A percentile compares a stretch with the other conserved stretches of the same genome.
Conservation (phyloP, 2,329 filamentous ascomycete species). For the Neurospora crassa region DNA sequence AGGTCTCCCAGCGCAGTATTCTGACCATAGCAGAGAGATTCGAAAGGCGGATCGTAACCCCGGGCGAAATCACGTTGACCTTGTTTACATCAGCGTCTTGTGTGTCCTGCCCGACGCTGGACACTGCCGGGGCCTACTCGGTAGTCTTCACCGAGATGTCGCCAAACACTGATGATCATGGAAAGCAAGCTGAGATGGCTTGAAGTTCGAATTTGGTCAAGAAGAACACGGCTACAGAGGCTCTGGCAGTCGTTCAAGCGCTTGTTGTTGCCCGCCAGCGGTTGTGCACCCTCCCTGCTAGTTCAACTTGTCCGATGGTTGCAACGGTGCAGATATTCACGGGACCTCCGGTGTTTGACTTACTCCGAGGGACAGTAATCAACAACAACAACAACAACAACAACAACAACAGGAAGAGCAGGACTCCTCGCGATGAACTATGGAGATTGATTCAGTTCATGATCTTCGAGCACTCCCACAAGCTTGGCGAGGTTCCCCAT, state of each 20-base stretch:
- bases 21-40: background rate
- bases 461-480: background rate
- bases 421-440: background rate
- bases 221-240: rapidly evolving
- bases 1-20: background rate
- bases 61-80: background rate
- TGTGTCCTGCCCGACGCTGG: background rate
- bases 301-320: background rate
- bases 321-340: background rate
- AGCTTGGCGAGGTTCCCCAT: background rate
- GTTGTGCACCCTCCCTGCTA: background rate
- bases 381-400: no score
- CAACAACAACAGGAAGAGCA: background rate
- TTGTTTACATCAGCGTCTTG: background rate
- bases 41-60: background rate
- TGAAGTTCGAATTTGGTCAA: rapidly evolving
- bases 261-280: background rate
- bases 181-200: background rate
- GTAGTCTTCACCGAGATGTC: background rate
- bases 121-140: background rate
- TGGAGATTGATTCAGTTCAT: background rate
- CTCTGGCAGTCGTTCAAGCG: background rate
- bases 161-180: background rate
- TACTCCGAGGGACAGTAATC: background rate
- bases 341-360: background rate